phyloP scores from a whole-genome alignment of 2,329 filamentous ascomycete species.

The Fusarium pilosicola region DNA sequence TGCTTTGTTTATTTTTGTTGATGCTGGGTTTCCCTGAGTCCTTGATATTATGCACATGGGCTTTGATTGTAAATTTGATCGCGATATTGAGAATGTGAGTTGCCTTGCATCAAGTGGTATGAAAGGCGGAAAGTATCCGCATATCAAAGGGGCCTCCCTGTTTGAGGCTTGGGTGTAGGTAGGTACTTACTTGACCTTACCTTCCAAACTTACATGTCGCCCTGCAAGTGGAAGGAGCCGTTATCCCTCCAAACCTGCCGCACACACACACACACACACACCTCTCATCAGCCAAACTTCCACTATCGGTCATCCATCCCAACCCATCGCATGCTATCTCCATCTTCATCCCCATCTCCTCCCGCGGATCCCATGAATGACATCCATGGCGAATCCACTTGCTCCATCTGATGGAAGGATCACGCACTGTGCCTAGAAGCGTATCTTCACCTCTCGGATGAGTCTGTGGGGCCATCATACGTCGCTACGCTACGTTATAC shows the following conservation, averaged over 20 bases:
- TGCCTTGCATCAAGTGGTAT: not conserved
- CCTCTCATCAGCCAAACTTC: constrained; percentile 3
- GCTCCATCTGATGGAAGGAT: constrained; percentile 5
- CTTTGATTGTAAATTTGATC: not conserved
- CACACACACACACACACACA: not conserved
- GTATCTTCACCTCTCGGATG: not conserved
- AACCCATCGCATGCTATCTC: constrained; percentile 12
- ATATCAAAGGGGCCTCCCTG: not conserved
- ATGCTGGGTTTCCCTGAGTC: not conserved
- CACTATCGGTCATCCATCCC: constrained; percentile 6
- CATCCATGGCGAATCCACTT: constrained; percentile 30
- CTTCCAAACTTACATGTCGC: not conserved
- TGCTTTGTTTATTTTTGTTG: constrained; percentile 23
- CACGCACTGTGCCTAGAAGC: constrained; percentile 11
- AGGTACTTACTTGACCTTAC: not conserved
- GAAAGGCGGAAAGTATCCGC: not conserved
- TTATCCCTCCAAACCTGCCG: not conserved
- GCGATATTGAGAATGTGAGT: not conserved
- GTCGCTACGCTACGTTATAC: constrained; percentile 11
- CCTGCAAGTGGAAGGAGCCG: constrained; percentile 9
- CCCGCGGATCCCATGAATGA: constrained; percentile 27
- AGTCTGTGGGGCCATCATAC: constrained; percentile 19
- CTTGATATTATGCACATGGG: not conserved
- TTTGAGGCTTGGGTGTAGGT: not conserved
- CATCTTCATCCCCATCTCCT: constrained; percentile 26